Conservation (phyloP, 2,329 filamentous ascomycete genomes). For the Chalaropsis thielavioides region DNA sequence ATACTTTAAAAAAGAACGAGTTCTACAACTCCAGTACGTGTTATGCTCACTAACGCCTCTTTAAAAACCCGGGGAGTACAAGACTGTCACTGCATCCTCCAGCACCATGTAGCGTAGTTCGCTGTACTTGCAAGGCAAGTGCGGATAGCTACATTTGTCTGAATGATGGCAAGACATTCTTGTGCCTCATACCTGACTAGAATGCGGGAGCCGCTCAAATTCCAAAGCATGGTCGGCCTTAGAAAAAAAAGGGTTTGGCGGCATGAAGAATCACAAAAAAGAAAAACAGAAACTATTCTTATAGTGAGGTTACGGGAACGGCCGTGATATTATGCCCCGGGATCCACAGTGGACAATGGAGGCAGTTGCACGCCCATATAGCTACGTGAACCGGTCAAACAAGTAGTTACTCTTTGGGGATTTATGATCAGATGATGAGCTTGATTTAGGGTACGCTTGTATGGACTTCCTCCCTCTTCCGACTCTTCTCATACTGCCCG, state of each 20-base stretch:
- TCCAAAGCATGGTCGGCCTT: background rate
- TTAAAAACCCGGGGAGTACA: background rate
- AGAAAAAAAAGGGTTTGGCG: background rate
- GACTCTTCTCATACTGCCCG: background rate
- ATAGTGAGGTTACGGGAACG: background rate
- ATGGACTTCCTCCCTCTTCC: background rate
- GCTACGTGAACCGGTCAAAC: too few relatives aligned
- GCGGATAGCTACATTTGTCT: background rate
- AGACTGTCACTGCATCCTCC: background rate
- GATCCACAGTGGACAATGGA: background rate
- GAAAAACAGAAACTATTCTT: background rate
- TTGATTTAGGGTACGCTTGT: background rate
- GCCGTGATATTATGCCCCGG: background rate
- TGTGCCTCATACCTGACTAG: background rate
- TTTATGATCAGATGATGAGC: background rate
- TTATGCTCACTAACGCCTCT: background rate
- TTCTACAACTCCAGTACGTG: background rate
- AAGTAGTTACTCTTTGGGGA: background rate
- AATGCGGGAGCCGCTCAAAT: background rate
- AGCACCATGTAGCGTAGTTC: background rate
- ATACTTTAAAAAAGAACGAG: background rate
- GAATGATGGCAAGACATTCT: background rate
- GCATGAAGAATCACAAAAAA: background rate
- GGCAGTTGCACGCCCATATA: too few relatives aligned
- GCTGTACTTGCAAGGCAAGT: background rate